Evolutionary conservation across 257 asterid genomes (phyloP), one percentile per base, ranked within the genome.

Genomic region (Salvia miltiorrhiza): DNA sequence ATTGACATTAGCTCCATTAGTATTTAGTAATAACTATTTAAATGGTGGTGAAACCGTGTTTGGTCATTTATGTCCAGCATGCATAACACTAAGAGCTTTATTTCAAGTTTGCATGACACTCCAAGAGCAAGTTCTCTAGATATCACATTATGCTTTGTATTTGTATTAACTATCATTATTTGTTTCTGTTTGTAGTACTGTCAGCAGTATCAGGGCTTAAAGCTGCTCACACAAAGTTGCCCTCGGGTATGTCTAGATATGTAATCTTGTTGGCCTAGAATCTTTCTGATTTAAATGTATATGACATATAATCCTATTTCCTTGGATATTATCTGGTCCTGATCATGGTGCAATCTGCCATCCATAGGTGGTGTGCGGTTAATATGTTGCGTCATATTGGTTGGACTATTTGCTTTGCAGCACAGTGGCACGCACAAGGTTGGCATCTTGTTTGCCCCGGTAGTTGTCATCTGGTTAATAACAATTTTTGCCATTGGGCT

Each of bases 331-430:
- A 54, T 71, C 56, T 45, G 69, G 37, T 50, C 55, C 69, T 76
- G 65, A 70, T 65, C 39, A 45, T 62, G 48, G 65, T 39, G 13
- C 65, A 12, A 72, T 72, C 11, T 63, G 59, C 47, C 74, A 28
- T 62, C 61, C 30, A 33, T 70, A 90, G 98, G 95, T 80, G 85
- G 53, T 39, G 85, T 87, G 63, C 84, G 84, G 69, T 59, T 76
- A 77, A 76, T 93, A 72, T 79, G 92, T 70, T 87, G 96, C 72
- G 70, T 78, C 73, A 87, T 93, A 69, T 79, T 93, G 89, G 86
- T 93, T 65, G 96, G 99, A 45, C 87, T 93, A 55, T 93, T 93
- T 77, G 97, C 98, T 69, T 82, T 93, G 82, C 98, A 93, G 87
- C 98, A 93, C 73, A 76, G 73, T 77, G 98, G 98, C 37, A 93